A percentile compares a stretch with the other conserved stretches of the same genome.
phyloP scores from a whole-genome alignment of 495 filamentous ascomycete genomes.

The Trypethelium eluteriae region DNA sequence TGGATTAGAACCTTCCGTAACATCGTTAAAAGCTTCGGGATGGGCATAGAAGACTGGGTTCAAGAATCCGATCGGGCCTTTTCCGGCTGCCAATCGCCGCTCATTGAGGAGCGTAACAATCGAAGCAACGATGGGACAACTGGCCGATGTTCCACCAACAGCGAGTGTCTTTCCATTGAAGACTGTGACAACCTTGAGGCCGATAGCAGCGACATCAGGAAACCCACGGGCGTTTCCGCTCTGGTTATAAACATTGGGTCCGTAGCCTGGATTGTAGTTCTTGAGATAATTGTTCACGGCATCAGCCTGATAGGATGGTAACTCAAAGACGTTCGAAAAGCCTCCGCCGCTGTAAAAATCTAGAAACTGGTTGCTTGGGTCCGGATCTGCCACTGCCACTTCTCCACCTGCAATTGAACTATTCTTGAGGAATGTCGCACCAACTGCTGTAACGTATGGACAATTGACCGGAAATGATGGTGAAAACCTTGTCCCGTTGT shows the following conservation, averaged over 20 bases:
- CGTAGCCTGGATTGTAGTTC: slow-evolving; percentile 43
- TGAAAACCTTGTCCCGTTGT: slow-evolving; percentile 36
- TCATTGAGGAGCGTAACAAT: slow-evolving; percentile 59
- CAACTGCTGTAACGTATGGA: slow-evolving; percentile 47
- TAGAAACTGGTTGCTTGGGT: slow-evolving; percentile 31
- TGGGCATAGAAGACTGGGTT: slow-evolving; percentile 56
- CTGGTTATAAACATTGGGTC: slow-evolving; percentile 46
- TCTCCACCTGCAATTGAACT: slow-evolving; percentile 19
- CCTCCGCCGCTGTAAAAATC: slow-evolving; percentile 44
- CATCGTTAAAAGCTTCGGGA: slow-evolving; percentile 54
- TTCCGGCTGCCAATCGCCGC: slow-evolving; percentile 48
- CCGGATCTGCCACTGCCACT: slow-evolving; percentile 30
- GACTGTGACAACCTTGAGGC: slow-evolving; percentile 19
- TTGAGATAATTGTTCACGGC: slow-evolving; percentile 47
- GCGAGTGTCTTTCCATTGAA: slow-evolving; percentile 1
- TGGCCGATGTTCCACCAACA: slow-evolving; percentile 17
- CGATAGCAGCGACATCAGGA: slow-evolving; percentile 54
- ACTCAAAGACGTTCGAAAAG: slow-evolving; percentile 58
- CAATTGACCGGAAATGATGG: slow-evolving; percentile 47
- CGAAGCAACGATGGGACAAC: slow-evolving; percentile 32
- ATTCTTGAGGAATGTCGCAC: slow-evolving; percentile 30
- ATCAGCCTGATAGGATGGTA: slow-evolving; percentile 49
- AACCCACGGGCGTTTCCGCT: slow-evolving; percentile 54
- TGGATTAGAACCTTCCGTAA: slow-evolving; percentile 42
- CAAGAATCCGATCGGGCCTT: slow-evolving; percentile 52